Base-by-base conservation (phyloP, 257 asterid genomes). In the Schizonepeta tenuifolia region DNA sequence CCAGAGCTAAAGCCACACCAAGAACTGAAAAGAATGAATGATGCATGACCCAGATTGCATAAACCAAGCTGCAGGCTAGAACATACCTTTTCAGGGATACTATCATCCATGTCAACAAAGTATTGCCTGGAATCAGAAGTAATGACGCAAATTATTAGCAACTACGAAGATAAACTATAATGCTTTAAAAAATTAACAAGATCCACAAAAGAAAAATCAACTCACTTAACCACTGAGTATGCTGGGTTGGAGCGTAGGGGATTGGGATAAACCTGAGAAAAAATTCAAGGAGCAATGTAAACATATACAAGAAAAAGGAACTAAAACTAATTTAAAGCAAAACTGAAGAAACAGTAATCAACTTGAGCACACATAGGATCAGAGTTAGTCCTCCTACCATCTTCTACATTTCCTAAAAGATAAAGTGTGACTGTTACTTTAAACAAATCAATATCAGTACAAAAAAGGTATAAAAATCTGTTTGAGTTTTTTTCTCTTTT, bases 141-240 rank as follows among this genome's bases (percentile, higher is more conserved):
- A 70, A 70, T 20, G 11, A 58, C 40, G 3, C 5, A 58, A 17
- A 62, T 40, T 49, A 28, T 38, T 59, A 26, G n/a, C 11, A 17
- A 22, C 38, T 74, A 72, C 49, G 61, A 56, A 64, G 9, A 72
- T 36, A 44, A n/a, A 51, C 41, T 40, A 18, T 49, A 18, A 60
- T 21, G 46, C 38, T 54, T 61, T 3, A 21, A 54, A 10, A 38
- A 61, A 33, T 24, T 15, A 24, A 51, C 7, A 22, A 53, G 46
- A 53, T 28, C 12, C 56, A 60, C 20, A 53, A 14, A 49, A 53
- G 43, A 68, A 41, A 53, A 54, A 56, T 55, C 54, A 64, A 78
- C 89, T 80, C 58, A 85, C 87, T 84, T 86, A 40, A 86, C 91
- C 80, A 86, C 91, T 38, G 91, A 84, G 71, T 86, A 84, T 60